Conservation (phyloP, 148 eudicot genomes). For the Chenopodium suecicum region DNA sequence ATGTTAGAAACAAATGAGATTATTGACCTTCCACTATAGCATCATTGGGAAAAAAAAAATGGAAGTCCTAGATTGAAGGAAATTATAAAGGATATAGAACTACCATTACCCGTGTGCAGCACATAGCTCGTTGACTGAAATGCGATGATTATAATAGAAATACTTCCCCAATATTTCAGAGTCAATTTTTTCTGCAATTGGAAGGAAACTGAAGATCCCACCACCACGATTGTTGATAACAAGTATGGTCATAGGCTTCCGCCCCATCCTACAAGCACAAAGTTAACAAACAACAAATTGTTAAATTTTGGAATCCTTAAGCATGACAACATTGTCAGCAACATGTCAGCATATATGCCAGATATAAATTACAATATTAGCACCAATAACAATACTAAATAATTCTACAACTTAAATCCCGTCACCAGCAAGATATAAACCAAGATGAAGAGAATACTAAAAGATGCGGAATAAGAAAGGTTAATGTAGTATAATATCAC, state of each 20-base stretch:
- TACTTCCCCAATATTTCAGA: constrained; percentile 60
- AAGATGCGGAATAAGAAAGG: background rate
- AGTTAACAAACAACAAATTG: background rate
- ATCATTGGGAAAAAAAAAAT: background rate
- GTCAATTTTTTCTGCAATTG: constrained; percentile 67
- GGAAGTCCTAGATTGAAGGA: too few species aligned
- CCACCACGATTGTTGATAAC: constrained; percentile 97
- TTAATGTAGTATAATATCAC: background rate
- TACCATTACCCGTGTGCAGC: constrained; percentile 77
- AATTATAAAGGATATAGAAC: background rate
- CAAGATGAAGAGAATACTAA: background rate
- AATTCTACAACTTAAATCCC: background rate
- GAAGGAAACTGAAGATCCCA: constrained; percentile 92
- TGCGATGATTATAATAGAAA: constrained; percentile 74
- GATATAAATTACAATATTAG: background rate
- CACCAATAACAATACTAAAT: background rate
- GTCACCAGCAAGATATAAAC: background rate
- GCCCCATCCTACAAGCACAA: constrained; percentile 53
- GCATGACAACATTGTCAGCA: background rate
- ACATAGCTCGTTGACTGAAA: constrained; percentile 69
- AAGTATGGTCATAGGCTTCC: constrained; percentile 76
- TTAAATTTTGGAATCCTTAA: background rate
- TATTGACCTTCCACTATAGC: background rate
- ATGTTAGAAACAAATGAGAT: background rate
- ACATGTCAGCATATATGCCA: background rate